Evolutionary conservation across 2,329 filamentous ascomycete genomes (phyloP).

Genomic region (Calonectria pauciramosa): DNA sequence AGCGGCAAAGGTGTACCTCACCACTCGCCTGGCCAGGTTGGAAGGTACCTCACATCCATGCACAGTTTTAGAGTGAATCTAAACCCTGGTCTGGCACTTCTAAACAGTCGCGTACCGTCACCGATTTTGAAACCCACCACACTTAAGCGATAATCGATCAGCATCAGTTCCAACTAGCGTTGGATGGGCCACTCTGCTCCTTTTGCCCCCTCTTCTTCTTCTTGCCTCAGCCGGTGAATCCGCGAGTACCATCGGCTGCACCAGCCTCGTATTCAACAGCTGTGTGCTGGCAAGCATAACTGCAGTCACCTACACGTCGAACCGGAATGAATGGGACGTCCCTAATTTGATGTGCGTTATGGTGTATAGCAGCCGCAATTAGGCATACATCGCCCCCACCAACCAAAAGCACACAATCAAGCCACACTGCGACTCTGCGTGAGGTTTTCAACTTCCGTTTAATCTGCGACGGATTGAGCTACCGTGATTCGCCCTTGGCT

Average conservation of each 20-base stretch:
- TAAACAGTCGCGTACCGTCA: constrained; percentile 15
- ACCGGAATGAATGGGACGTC: not conserved
- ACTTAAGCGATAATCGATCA: constrained; percentile 2
- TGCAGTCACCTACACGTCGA: not conserved
- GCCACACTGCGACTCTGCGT: constrained; percentile 17
- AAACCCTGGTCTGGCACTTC: constrained; percentile 3
- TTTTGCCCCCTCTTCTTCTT: not conserved
- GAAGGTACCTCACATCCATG: constrained; percentile 7
- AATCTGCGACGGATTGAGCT: constrained; percentile 1
- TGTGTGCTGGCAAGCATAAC: not conserved
- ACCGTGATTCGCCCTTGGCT: constrained; percentile 11
- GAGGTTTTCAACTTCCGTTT: not conserved
- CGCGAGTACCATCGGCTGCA: not conserved
- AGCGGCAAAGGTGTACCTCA: not conserved
- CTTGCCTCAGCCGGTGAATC: not conserved
- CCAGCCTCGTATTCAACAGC: constrained; percentile 4
- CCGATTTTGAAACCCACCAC: constrained; percentile 23
- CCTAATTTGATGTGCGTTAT: not conserved
- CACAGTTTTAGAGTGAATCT: constrained; percentile 6
- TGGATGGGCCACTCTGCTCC: not conserved
- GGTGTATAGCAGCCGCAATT: constrained; percentile 2
- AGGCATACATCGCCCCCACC: constrained; percentile 11
- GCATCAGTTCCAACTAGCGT: not conserved
- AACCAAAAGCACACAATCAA: constrained; percentile 6
- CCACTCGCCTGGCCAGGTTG: not conserved